phyloP scores from a whole-genome alignment of 352 stramenopile genomes.

The Phytophthora hibernalis region DNA sequence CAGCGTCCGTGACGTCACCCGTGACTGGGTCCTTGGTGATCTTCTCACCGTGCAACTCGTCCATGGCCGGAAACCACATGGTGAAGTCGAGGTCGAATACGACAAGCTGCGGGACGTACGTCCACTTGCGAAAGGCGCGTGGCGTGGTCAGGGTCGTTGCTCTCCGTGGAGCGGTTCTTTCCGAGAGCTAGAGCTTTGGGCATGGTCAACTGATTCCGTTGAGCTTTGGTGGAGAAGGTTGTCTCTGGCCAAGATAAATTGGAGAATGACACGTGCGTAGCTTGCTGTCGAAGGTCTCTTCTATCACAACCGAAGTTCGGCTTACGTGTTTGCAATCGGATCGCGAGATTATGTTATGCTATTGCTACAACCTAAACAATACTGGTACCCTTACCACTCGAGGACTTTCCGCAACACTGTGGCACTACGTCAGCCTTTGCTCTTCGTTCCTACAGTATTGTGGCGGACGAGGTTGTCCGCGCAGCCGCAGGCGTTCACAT shows the following conservation, averaged over 20 bases:
- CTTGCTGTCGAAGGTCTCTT: background rate
- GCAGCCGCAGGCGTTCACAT: no score
- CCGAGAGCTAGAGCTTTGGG: conserved; percentile 20
- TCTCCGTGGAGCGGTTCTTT: conserved; percentile 31
- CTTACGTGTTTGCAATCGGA: background rate
- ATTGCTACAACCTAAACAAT: no score
- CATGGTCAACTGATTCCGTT: conserved; percentile 2
- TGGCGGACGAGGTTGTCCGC: no score
- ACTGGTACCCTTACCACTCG: no score
- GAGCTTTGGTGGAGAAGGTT: background rate
- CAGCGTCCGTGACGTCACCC: conserved; percentile 67
- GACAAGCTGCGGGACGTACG: conserved; percentile 57
- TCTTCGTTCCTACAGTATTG: no score
- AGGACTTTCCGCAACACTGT: no score
- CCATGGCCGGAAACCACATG: conserved; percentile 86
- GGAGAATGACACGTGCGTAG: background rate
- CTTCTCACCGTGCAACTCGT: conserved; percentile 74
- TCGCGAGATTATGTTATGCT: background rate
- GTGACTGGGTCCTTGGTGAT: conserved; percentile 64
- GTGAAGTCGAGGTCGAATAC: conserved; percentile 78
- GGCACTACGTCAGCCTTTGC: no score
- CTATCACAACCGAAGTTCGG: background rate
- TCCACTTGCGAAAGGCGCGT: conserved; percentile 42
- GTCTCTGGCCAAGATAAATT: background rate
- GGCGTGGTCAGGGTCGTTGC: conserved; percentile 16